Base-by-base conservation (phyloP, 1,284 basidiomycete genomes). In the Ganoderma leucocontextum region DNA sequence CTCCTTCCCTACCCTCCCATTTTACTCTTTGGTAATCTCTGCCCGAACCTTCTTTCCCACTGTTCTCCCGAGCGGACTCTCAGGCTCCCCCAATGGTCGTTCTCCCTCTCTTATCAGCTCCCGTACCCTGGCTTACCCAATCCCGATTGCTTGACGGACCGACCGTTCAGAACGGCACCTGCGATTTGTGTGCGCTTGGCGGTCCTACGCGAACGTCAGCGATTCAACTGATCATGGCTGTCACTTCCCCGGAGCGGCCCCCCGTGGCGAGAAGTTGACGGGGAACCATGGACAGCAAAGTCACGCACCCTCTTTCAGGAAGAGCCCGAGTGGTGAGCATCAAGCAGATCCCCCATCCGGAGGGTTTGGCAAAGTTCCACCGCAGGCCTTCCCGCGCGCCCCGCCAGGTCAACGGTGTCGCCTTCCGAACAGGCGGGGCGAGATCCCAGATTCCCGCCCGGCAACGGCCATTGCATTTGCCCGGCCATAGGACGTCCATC, bases 61-160 rank as follows among this genome's bases (percentile, higher is more conserved):
- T 25, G 9, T 49, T 49, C 47, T 49, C 47, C 47, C 47, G 47
- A 57, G 29, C 61, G 39, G 36, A n/a, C 57, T 65, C 57, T 60
- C 57, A 52, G 25, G 38, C 55, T 29, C 33, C 29, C 36, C 41
- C 57, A 59, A 59, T 25, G 55, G 33, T 42, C n/a, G 17, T 42
- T 42, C 19, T 17, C 25, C 36, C n/a, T 29, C 58, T 41, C 44
- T 65, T 57, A 65, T 65, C 36, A 49, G 38, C 53, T 59, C 47
- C 7, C 53, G 17, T 39, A 33, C 62, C 22, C 19, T 42, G 52
- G 22, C 36, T 53, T 35, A n/a, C 44, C 13, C 35, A 25, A 35
- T 8, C 59, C 64, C 64, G 64, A 65, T 60, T 39, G 57, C 25
- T 41, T 9, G 33, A 52, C 58, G 35, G 22, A 49, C 47, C 41